Evolutionary conservation across 257 asterid species (phyloP), one percentile per base, ranked within the genome.

Genomic region (Lantana camara): DNA sequence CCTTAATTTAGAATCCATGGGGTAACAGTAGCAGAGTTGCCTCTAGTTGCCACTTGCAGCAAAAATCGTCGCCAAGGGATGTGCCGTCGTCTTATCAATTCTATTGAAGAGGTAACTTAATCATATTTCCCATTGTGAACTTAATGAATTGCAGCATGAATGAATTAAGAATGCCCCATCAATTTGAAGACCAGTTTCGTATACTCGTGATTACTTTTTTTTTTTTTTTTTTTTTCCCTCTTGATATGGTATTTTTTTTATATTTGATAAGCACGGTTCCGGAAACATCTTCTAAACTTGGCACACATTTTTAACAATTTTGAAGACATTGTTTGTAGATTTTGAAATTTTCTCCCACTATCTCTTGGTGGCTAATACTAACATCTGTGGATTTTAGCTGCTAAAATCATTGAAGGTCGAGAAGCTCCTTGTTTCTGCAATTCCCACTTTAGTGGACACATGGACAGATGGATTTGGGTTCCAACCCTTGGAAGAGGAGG

Each of bases 381-480:
- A 46, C 27, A 40, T 47, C 75, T 71, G 32, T 77, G 80, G 44
- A 44, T 72, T 51, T 38, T 62, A 94, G 99, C 77, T 84, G 95
- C 82, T 94, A 38, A 84, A 71, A 69, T 73, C 88, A 38, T 71
- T 90, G 78, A 86, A 90, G 81, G 90, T 94, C 17, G 83, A 84
- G 82, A 84, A 66, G 83, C 93, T 94, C 1, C 88, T 90, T 19
- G 67, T 94, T 76, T 94, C 97, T 57, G 97, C 99, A 34, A 78
- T 94, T 57, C 96, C 99, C 48, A 75, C 75, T 49, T 67, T 88
- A 57, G 88, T 94, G 44, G 96, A 86, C 71, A 94, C 99, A 60
- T 94, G 99, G 99, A 88, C 95, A 0, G 72, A 66, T 6, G 96
- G 97, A 45, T 94, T 94, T 62, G 99, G 96, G 57, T 94, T 94